Base-by-base conservation (phyloP, 176 grass and related monocot genomes). In the Echinochloa phyllopogon region DNA sequence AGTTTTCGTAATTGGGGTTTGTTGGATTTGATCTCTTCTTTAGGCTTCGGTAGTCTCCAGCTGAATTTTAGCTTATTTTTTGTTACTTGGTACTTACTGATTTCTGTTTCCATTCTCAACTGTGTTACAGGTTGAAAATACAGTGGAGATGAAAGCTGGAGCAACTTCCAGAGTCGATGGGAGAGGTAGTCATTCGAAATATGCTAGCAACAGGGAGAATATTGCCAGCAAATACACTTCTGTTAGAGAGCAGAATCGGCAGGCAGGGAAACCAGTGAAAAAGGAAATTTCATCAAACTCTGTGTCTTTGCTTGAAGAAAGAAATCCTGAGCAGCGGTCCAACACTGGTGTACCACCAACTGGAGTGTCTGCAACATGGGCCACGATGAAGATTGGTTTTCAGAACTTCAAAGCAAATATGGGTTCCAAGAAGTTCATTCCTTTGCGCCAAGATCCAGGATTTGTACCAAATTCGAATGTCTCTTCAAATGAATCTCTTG, bases 381-480 rank as follows among this genome's bases (percentile, higher is more conserved):
- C 88, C 57, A 84, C 90, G 45, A 87, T 99, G 96, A 99, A 94
- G 89, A 91, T 25, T 36, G 94, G 94, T 63, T 92, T 99, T 86
- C 96, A 99, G 86, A 99, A 86, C 87, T 94, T 99, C 77, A 96
- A 92, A 85, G 81, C 86, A 21, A 96, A 89, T 82, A 91, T 99
- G 80, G 94, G 90, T 50, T 38, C 85, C 13, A 96, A 90, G 83
- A 99, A 92, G 63, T 99, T 96, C 52, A 40, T 92, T 75, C 96
- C 96, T 33, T 84, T 99, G 69, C 89, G 47, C 29, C 96, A 92
- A 83, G 96, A 90, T 79, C 83, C 87, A 56, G 94, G 86, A 66
- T 88, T 74, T 44, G 51, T 72, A 52, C 50, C 67, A 25, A 90
- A 96, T 50, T 76, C 62, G 2, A 74, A 52, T 38, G 29, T 6